Evolutionary conservation across 75 land plant species (phyloP), one percentile per base, ranked within the genome.

Genomic region (Sequoia sempervirens): DNA sequence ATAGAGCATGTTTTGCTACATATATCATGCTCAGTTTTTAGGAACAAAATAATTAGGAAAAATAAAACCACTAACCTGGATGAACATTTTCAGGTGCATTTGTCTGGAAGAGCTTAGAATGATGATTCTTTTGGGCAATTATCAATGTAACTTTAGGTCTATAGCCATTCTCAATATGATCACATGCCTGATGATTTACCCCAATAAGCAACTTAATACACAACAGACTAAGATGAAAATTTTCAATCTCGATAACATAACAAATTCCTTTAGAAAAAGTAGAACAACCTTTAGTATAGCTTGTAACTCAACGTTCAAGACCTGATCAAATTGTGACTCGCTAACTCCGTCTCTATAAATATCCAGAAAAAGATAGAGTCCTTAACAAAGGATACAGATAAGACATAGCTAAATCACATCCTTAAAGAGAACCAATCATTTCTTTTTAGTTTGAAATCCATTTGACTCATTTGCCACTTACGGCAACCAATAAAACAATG

Each of bases 281-380:
- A 74, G 23, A 73, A 82, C 70, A 5, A 96, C 97, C 94, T 93
- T 89, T 2, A 86, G 86, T 58, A 97, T 91, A 73, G 95, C 96
- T 8, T 88, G 84, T 41, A 93, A 83, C 81, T 97, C 99, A 76
- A 87, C 84, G 78, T 93, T 92, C 84, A 97, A 78, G 56, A 94
- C 96, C 85, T 95, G 95, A 14, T 89, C 91, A 83, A 97, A 97
- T 83, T 97, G 99, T 0, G 96, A 93, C 80, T 97, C 96, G 82
- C 94, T 92, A 13, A 97, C 98, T 38, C 99, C 99, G 90, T 97
- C 97, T 88, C 99, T 95, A 84, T 72, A 73, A 73, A 75, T 40
- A 76, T 66, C 54, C 80, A 54, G 43, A 56, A 30, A 43, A 45
- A 18, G 47, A 72, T 53, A 37, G 23, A 9, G 12, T 47, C 52